phyloP scores from a whole-genome alignment of 768 basidiomycete genomes.

The Albatrellus ellisii region DNA sequence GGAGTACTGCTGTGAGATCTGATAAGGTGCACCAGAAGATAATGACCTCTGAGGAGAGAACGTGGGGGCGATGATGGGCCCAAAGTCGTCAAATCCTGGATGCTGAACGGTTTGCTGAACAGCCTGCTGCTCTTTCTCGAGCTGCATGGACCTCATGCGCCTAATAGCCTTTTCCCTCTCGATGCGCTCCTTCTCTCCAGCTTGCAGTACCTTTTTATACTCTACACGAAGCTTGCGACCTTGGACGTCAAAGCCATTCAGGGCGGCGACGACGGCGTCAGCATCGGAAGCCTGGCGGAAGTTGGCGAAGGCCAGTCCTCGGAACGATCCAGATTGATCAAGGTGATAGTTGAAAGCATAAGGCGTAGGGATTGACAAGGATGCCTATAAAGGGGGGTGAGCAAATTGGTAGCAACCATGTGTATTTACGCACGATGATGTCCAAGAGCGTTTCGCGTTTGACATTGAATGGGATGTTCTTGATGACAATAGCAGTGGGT shows the following conservation, averaged over 20 bases:
- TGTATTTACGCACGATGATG: conserved; percentile 67
- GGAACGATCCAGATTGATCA: conserved; percentile 92
- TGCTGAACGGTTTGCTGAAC: conserved; percentile 22
- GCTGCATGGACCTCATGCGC: conserved; percentile 94
- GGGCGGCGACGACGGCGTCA: conserved; percentile 87
- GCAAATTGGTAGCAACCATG: neutral
- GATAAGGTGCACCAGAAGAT: conserved; percentile 47
- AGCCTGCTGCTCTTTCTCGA: conserved; percentile 66
- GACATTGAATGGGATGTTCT: conserved; percentile 99
- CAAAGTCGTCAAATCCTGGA: conserved; percentile 57
- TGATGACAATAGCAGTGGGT: conserved; percentile 98
- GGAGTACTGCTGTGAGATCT: conserved; percentile 56
- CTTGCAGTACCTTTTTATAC: conserved; percentile 99
- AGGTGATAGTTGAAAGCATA: conserved; percentile 99
- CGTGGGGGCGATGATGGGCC: conserved; percentile 36
- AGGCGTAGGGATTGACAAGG: conserved; percentile 87
- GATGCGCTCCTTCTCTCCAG: conserved; percentile 97
- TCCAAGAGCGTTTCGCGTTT: conserved; percentile 92
- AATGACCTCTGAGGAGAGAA: conserved; percentile 69
- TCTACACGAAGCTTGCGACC: conserved; percentile 97
- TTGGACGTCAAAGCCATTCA: conserved; percentile 93
- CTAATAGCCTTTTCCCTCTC: conserved; percentile 97
- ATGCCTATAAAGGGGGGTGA: conserved; percentile 40
- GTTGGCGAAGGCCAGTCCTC: conserved; percentile 96
- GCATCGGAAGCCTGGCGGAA: conserved; percentile 88